Base-by-base conservation (phyloP, 768 basidiomycete species). In the Hortiboletus campestris region DNA sequence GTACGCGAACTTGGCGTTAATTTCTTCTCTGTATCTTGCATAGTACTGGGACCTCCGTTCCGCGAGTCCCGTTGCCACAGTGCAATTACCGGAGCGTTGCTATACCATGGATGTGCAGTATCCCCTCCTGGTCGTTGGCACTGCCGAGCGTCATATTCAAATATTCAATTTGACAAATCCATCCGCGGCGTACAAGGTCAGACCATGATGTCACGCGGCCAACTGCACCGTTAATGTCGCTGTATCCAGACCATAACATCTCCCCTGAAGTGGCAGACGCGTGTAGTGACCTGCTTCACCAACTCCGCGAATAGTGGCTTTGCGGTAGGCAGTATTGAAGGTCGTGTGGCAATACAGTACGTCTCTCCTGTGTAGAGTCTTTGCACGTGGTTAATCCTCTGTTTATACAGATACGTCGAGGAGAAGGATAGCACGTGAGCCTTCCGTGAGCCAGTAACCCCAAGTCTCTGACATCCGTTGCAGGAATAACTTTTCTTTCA, bases 291-390 rank as follows among this genome's bases (percentile, higher is more conserved):
- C 6, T 93, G 90, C 67, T 92, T 93, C 67, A 87, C 88, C 16
- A 81, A 85, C 6, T 80, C 84, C 16, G 42, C 73, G 9, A 82
- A 66, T 52, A 85, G 83, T 59, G 89, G 90, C 6, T 94, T 91
- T 61, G 90, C 90, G 0, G 81, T 93, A 4, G 91, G 91, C 32
- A 92, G 91, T 62, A 83, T 93, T 7, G 91, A 94, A 71, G 91
- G 96, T 22, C 83, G 96, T 55, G 93, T 98, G 3, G 95, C 94
- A 3, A 94, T 98, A 56, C 95, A 98, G 94, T 96, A 70, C 67
- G 91, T 80, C 2, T 48, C 32, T 44, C 29, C 60, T 46, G 20
- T 12, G 39, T 41, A n/a, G 34, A 48, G n/a, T 39, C 16, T 47
- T 29, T 47, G 29, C 57, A 17, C 19, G 25, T 38, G 2, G 2